These are phyloP conservation scores for Xylona heveae DNA, from an alignment of 495 filamentous ascomycete species.

Conservation along the genomic window DNA sequence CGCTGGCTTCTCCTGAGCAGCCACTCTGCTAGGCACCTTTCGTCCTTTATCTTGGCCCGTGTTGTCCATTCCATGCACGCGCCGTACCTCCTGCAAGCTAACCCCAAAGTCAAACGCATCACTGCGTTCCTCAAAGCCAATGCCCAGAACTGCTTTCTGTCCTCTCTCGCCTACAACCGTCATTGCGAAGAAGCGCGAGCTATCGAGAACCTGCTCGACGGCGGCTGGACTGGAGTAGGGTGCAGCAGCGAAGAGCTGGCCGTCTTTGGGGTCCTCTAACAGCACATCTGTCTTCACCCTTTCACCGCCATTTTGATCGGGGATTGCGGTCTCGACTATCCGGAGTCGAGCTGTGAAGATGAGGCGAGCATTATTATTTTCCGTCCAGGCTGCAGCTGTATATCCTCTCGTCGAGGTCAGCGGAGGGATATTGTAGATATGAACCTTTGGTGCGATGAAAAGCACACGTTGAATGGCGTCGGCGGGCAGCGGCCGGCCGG, in stretches of 20 bases:
- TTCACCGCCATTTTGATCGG: slow-evolving; percentile 20
- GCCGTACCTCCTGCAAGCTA: slow-evolving; percentile 50
- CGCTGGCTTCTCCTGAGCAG: slow-evolving; percentile 11
- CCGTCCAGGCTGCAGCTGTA: slow-evolving; percentile 56
- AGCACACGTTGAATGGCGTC: slow-evolving; percentile 64
- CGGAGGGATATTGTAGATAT: slow-evolving; percentile 65
- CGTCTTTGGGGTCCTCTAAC: slow-evolving; percentile 46
- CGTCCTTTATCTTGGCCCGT: slow-evolving; percentile 6
- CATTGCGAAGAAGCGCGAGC: slow-evolving; percentile 58
- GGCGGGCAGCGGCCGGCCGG: slow-evolving; percentile 12
- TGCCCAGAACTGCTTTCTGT: slow-evolving; percentile 52
- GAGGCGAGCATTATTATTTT: slow-evolving; percentile 36
- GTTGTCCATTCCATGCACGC: slow-evolving; percentile 25
- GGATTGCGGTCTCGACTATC: slow-evolving; percentile 50
- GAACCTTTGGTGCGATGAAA: slow-evolving; percentile 44
- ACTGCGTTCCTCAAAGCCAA: slow-evolving; percentile 67
- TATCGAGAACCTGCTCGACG: slow-evolving; percentile 55
- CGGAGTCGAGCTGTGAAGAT: slow-evolving; percentile 71
- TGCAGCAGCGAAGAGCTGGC: slow-evolving; percentile 59
- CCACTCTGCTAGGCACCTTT: slow-evolving; percentile 9
- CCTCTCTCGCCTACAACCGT: slow-evolving; percentile 47
- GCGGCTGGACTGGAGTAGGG: slow-evolving; percentile 36
- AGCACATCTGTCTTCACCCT: slow-evolving; percentile 46
- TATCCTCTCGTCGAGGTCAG: slow-evolving; percentile 48
- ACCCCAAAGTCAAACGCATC: slow-evolving; percentile 69